These are phyloP conservation scores for Citrullus mucosospermus DNA, from an alignment of 306 rosid species.

Conservation along the genomic window DNA sequence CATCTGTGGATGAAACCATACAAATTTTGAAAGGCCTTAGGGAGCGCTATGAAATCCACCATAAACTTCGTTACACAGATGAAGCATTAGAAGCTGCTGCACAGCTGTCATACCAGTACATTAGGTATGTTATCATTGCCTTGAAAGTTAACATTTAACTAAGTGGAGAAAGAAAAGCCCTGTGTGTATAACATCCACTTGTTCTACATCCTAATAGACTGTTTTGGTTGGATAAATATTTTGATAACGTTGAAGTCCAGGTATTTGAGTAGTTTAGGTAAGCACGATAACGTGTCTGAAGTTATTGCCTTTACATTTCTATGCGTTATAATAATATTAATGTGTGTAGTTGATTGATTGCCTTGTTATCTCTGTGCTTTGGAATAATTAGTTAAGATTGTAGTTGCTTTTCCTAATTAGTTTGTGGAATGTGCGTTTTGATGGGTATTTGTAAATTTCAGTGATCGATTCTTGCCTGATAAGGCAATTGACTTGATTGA, in stretches of 20 bases:
- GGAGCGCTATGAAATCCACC: constrained; percentile 91
- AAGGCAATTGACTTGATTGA: constrained; percentile 94
- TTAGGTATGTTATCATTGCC: constrained; percentile 37
- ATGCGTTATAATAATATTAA: neutral
- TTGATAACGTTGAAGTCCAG: neutral
- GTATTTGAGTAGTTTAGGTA: neutral
- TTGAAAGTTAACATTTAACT: neutral
- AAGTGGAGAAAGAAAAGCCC: neutral
- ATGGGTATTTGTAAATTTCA: constrained; percentile 17
- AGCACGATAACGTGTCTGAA: neutral
- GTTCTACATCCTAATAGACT: neutral
- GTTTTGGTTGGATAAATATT: neutral
- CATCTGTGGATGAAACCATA: constrained; percentile 80
- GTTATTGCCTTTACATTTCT: neutral
- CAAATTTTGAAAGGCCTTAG: constrained; percentile 82
- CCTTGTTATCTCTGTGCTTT: neutral
- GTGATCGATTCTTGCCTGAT: constrained; percentile 93
- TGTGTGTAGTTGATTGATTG: neutral
- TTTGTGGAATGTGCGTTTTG: neutral
- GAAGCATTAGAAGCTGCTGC: constrained; percentile 89
- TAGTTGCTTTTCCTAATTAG: neutral
- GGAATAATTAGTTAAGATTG: neutral
- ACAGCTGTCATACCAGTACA: constrained; percentile 78
- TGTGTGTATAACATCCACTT: neutral
- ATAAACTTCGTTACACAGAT: constrained; percentile 93